phyloP scores from a whole-genome alignment of 257 asterid species.

The Fraxinus quadrangulata region DNA sequence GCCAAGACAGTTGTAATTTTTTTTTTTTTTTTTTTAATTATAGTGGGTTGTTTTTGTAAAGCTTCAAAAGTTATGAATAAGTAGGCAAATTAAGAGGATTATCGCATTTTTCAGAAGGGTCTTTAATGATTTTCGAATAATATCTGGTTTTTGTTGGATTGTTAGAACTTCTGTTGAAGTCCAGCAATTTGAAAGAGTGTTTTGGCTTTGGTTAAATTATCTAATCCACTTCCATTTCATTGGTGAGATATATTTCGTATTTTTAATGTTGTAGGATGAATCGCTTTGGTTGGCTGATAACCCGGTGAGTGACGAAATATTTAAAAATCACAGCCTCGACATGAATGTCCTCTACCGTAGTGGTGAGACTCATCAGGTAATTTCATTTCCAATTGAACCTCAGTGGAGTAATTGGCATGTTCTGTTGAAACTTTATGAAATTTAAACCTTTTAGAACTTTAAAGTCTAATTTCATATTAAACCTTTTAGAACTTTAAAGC shows the following conservation, averaged over 20 bases:
- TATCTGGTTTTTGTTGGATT: slow-evolving; percentile 3
- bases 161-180: neutral
- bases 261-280: slow-evolving; percentile 71
- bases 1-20: neutral
- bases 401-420: neutral
- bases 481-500: too few species aligned
- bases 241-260: slow-evolving; percentile 18
- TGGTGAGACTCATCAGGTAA: slow-evolving; percentile 88
- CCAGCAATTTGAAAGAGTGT: neutral
- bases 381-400: slow-evolving; percentile 1
- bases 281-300: slow-evolving; percentile 85
- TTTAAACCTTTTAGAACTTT: too few species aligned
- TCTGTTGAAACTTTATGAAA: too few species aligned
- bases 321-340: slow-evolving; percentile 61
- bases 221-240: neutral
- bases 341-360: slow-evolving; percentile 81
- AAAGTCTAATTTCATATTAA: too few species aligned
- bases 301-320: slow-evolving; percentile 52
- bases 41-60: neutral
- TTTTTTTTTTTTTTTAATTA: neutral
- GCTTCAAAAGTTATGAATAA: neutral
- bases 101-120: neutral
- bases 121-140: neutral
- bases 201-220: slow-evolving; percentile 1
- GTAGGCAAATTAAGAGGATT: neutral